These are phyloP conservation scores for Starmerella potacharoeniae DNA, from an alignment of 805 yeast species.

Conservation along the genomic window DNA sequence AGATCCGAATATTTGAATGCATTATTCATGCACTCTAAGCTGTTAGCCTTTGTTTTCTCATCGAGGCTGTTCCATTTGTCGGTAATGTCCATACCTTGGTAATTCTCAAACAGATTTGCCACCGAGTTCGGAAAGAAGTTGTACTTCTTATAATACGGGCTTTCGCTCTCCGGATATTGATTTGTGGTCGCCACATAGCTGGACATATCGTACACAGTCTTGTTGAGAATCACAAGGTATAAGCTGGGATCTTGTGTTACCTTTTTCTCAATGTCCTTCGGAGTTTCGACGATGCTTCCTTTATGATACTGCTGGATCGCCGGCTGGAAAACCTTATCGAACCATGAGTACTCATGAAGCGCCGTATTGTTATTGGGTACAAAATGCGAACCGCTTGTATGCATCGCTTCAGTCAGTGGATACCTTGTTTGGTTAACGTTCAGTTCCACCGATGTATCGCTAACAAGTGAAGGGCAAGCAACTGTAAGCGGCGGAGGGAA, in stretches of 20 bases:
- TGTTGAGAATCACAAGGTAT: constrained; percentile 28
- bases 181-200: constrained; percentile 29
- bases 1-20: constrained; percentile 30
- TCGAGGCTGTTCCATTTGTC: constrained; percentile 24
- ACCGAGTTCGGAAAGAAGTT: constrained; percentile 29
- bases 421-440: constrained; percentile 26
- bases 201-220: constrained; percentile 31
- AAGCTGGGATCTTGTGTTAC: constrained; percentile 19
- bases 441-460: constrained; percentile 26
- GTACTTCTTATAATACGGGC: constrained; percentile 24
- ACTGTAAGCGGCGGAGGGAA: constrained; percentile 34
- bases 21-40: constrained; percentile 29
- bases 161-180: constrained; percentile 21
- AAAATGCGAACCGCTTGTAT: constrained; percentile 26
- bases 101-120: constrained; percentile 25
- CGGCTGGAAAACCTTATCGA: constrained; percentile 29
- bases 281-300: constrained; percentile 30
- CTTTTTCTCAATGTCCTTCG: constrained; percentile 23
- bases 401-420: constrained; percentile 26
- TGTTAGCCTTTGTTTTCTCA: constrained; percentile 21
- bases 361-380: constrained; percentile 26
- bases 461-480: constrained; percentile 33
- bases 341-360: constrained; percentile 31
- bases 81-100: constrained; percentile 31
- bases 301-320: constrained; percentile 28